phyloP scores from a whole-genome alignment of 2,329 filamentous ascomycete species.

The Microdochium paspali region DNA sequence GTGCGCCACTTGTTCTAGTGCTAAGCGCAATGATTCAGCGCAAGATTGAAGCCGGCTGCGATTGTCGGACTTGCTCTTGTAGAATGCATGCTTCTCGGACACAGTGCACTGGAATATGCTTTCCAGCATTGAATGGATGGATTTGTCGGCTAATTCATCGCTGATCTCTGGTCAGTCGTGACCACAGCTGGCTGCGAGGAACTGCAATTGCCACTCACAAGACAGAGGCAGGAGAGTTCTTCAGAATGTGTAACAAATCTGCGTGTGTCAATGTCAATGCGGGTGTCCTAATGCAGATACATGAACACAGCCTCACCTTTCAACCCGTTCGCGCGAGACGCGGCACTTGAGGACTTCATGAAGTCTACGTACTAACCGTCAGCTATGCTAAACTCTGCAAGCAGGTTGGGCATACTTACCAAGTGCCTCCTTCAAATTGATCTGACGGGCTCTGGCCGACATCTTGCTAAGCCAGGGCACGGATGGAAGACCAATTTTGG shows the following conservation, averaged over 20 bases:
- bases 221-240: slow-evolving; percentile 13
- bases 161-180: neutral
- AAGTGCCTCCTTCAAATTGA: too few species aligned
- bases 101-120: slow-evolving; percentile 62
- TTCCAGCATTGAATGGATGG: slow-evolving; percentile 76
- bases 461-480: too few species aligned
- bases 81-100: slow-evolving; percentile 57
- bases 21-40: slow-evolving; percentile 61
- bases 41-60: slow-evolving; percentile 55
- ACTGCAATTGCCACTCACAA: slow-evolving; percentile 10
- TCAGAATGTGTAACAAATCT: slow-evolving; percentile 20
- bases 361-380: neutral
- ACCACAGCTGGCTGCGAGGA: too few species aligned
- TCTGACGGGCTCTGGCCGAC: too few species aligned
- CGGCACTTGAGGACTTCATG: neutral
- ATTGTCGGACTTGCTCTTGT: slow-evolving; percentile 36
- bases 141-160: slow-evolving; percentile 54
- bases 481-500: too few species aligned
- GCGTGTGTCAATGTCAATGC: slow-evolving; percentile 2
- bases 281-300: neutral
- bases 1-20: slow-evolving; percentile 58
- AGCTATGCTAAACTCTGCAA: neutral
- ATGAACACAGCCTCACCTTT: neutral
- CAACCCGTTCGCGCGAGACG: neutral
- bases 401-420: too few species aligned